A percentile compares a stretch with the other conserved stretches of the same genome.
phyloP scores from a whole-genome alignment of 345 rosid genomes.

The Durio zibethinus region DNA sequence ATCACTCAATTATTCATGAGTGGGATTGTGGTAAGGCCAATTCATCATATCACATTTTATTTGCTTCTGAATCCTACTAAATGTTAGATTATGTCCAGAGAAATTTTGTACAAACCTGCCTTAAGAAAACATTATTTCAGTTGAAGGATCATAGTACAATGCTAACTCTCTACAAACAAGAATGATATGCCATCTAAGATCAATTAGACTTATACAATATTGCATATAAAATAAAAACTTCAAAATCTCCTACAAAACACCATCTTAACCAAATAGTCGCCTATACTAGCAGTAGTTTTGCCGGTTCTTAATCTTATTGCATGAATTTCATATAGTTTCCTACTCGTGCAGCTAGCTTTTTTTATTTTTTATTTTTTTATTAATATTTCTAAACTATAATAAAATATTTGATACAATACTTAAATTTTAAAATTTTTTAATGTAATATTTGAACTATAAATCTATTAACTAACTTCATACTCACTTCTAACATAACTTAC shows the following conservation, averaged over 20 bases:
- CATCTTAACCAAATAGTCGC: background rate
- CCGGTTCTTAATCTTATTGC: background rate
- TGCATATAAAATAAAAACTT: background rate
- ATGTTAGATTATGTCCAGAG: slow-evolving; percentile 43
- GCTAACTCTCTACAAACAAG: slow-evolving; percentile 4
- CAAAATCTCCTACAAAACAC: background rate
- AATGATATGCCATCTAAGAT: background rate
- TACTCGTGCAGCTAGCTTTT: background rate
- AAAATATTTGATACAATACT: no score
- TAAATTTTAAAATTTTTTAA: no score
- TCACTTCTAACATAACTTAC: no score
- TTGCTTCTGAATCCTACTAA: slow-evolving; percentile 75
- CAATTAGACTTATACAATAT: background rate
- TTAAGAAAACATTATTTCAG: background rate
- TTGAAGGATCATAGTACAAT: background rate
- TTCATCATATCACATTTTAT: slow-evolving; percentile 58
- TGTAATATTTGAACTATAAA: no score
- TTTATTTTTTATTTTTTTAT: no score
- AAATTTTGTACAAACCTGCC: slow-evolving; percentile 70
- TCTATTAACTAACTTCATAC: no score
- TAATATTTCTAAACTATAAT: no score
- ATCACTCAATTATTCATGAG: slow-evolving; percentile 26
- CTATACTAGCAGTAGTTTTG: background rate
- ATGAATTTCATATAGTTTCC: background rate
- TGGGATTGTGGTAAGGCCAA: slow-evolving; percentile 24